Conservation (phyloP, 352 stramenopile species). For the Aphanomyces cochlioides region DNA sequence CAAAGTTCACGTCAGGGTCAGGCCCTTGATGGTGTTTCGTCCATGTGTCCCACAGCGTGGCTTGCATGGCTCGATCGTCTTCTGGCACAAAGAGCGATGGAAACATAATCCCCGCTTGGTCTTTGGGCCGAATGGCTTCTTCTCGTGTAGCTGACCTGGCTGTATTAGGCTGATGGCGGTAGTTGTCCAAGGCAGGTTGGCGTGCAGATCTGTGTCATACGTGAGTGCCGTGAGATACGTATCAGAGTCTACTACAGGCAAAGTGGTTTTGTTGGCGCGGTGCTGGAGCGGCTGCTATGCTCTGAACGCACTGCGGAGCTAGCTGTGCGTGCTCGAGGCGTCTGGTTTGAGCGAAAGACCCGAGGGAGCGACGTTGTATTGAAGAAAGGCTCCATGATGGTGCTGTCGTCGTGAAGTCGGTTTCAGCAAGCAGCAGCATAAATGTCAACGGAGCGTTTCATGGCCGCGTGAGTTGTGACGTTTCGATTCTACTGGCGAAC, state of each 20-base stretch:
- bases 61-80: constrained; percentile 21
- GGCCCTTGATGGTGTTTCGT: not conserved
- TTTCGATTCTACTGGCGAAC: constrained; percentile 15
- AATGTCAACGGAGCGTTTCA: too few species aligned
- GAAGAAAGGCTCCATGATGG: constrained; percentile 23
- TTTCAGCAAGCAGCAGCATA: not conserved
- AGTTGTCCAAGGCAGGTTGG: not conserved
- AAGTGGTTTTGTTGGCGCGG: not conserved
- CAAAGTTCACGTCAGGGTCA: not conserved
- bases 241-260: not conserved
- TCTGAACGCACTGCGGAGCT: not conserved
- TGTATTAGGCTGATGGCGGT: not conserved
- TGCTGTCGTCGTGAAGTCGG: not conserved
- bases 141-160: not conserved
- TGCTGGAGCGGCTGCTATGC: not conserved
- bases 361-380: constrained; percentile 2
- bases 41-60: constrained; percentile 26
- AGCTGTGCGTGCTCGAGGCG: not conserved
- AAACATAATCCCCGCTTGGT: constrained; percentile 25
- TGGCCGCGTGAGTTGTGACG: not conserved
- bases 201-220: not conserved
- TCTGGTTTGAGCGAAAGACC: constrained; percentile 15
- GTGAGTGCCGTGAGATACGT: not conserved
- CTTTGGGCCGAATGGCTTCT: not conserved
- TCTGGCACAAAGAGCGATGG: constrained; percentile 19